These are phyloP conservation scores for Boletus rubroflammeus DNA, from an alignment of 768 basidiomycete genomes.

Conservation along the genomic window DNA sequence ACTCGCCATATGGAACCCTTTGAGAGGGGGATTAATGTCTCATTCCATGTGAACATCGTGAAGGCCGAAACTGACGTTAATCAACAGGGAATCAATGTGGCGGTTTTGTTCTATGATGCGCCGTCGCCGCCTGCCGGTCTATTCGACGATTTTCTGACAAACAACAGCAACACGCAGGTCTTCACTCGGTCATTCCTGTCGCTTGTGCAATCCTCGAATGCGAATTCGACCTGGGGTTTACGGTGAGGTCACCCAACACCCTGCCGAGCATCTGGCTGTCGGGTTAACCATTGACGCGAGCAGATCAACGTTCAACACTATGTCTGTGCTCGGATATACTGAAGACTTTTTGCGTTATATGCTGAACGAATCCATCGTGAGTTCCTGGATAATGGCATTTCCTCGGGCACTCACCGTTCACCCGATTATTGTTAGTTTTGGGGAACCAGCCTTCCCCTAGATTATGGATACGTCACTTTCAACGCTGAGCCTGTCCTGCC, in stretches of 20 bases:
- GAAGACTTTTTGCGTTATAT: constrained; percentile 18
- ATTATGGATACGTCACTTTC: constrained; percentile 42
- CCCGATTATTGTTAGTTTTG: constrained; percentile 35
- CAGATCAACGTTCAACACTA: constrained; percentile 23
- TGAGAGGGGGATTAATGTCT: not conserved
- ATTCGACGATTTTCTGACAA: constrained; percentile 31
- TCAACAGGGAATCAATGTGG: constrained; percentile 16
- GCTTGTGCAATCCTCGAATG: constrained; percentile 20
- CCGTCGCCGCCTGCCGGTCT: constrained; percentile 29
- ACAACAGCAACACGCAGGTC: constrained; percentile 5
- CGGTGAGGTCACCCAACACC: constrained; percentile 19
- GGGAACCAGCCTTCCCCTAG: constrained; percentile 35
- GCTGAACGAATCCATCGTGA: constrained; percentile 16
- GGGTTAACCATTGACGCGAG: not conserved
- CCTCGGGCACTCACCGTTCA: not conserved
- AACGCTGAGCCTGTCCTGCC: constrained; percentile 52
- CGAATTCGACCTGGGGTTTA: constrained; percentile 17
- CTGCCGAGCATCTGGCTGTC: not conserved
- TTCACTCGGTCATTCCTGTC: constrained; percentile 25
- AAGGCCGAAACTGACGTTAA: constrained; percentile 5
- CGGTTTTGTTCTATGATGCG: constrained; percentile 56
- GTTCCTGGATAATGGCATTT: not conserved
- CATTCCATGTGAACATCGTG: not conserved
- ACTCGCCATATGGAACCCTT: not conserved
- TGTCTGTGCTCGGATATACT: constrained; percentile 24